Evolutionary conservation across 1,284 basidiomycete genomes (phyloP), one percentile per base, ranked within the genome.

Genomic region (Malassezia sp.): DNA sequence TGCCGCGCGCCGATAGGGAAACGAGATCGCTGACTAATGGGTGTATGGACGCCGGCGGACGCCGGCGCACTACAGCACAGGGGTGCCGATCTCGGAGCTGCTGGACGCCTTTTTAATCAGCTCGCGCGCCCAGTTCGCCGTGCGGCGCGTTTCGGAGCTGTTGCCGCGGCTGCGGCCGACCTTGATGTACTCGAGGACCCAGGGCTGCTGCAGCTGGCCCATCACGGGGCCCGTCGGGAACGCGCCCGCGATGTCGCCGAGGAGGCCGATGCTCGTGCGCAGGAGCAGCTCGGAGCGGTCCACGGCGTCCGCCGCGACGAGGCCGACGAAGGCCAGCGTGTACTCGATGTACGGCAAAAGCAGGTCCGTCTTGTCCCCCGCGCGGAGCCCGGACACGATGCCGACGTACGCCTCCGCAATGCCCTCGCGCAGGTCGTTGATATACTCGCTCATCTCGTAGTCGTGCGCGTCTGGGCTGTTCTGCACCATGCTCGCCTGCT

Each of bases 331-430:
- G 46, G 81, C 80, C 53, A 96, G 77, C 54, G 96, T 85, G 37
- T 76, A 76, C 23, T 77, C 76, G 2, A 84, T 79, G 66, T 90
- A 81, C 11, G 83, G 79, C 24, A 87, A 74, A 46, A 96, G 77
- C 23, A 84, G 63, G 8, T 74, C 63, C 35, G 77, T 82, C 72
- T 85, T 82, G 29, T 82, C 79, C 4, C 82, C 84, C 55, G 80
- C 79, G 74, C 90, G 88, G 68, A 95, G 75, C 6, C 85, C 89
- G 36, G 85, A 83, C 49, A 95, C 81, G 55, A 96, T 84, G 37
- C 93, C 90, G 8, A 86, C 90, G 67, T 95, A 96, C 3, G 91
- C 90, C 71, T 97, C 93, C 31, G 95, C 76, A 57, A 99, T 95
- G 34, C 88, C 87, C 70, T 97, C 91, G 30, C 91, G 81, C 53